A percentile compares a stretch with the other conserved stretches of the same genome.
Evolutionary conservation across 2,329 filamentous ascomycete genomes (phyloP).

Genomic region (Fusarium sp.): DNA sequence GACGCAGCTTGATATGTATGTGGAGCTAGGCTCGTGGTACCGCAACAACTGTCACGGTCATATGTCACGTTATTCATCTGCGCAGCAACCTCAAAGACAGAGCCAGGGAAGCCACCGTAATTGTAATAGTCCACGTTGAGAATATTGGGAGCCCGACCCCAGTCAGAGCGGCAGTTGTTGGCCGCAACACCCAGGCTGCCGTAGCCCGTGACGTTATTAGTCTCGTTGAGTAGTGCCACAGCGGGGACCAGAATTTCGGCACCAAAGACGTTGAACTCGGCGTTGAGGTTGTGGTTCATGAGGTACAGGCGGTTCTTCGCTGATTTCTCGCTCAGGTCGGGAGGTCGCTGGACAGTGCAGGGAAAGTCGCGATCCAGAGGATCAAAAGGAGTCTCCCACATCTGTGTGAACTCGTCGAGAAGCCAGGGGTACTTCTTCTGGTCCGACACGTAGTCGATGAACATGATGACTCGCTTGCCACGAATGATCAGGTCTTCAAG

Average conservation of each 20-base stretch:
- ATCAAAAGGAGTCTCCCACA: constrained; percentile 93
- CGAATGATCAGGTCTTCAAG: constrained; percentile 78
- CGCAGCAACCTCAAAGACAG: constrained; percentile 80
- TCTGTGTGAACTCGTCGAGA: constrained; percentile 85
- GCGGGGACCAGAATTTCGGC: constrained; percentile 76
- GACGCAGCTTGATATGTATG: constrained; percentile 34
- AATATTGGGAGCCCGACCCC: constrained; percentile 78
- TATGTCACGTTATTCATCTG: constrained; percentile 78
- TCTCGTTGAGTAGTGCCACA: constrained; percentile 73
- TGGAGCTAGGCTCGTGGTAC: constrained; percentile 49
- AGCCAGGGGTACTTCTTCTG: constrained; percentile 83
- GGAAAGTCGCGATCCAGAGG: constrained; percentile 73
- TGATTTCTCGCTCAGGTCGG: constrained; percentile 64
- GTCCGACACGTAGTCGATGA: constrained; percentile 87
- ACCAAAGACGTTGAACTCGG: constrained; percentile 74
- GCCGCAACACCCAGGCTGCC: constrained; percentile 74
- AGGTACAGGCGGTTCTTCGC: constrained; percentile 77
- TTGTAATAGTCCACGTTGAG: constrained; percentile 90
- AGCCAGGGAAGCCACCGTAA: constrained; percentile 70
- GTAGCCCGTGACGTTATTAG: constrained; percentile 72
- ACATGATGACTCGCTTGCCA: constrained; percentile 78
- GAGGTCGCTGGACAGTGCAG: constrained; percentile 81
- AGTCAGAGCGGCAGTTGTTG: constrained; percentile 68
- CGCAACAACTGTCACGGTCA: constrained; percentile 64
- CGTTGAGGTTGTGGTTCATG: constrained; percentile 91